Evolutionary conservation across 2,329 filamentous ascomycete species (phyloP).

Genomic region (Ophiostoma pallidulum): DNA sequence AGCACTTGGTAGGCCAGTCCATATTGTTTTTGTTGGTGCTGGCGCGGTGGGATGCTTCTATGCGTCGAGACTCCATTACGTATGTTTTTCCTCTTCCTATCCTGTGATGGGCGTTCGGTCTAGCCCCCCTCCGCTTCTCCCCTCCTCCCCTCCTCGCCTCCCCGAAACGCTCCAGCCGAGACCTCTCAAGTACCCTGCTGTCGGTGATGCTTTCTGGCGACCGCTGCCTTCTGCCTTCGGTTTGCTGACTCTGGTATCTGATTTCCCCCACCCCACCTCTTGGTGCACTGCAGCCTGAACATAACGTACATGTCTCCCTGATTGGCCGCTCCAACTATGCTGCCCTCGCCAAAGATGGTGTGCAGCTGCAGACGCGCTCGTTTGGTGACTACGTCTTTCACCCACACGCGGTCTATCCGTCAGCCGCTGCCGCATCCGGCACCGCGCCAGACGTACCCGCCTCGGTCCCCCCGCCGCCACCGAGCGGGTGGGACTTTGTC

Average conservation of each 20-base stretch:
- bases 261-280: background rate
- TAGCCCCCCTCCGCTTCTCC: background rate
- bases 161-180: no score
- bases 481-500: constrained; percentile 44
- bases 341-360: constrained; percentile 51
- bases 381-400: constrained; percentile 59
- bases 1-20: constrained; percentile 32
- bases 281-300: constrained; percentile 33
- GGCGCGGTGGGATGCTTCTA: constrained; percentile 67
- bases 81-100: background rate
- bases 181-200: no score
- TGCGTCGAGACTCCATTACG: constrained; percentile 55
- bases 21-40: constrained; percentile 59
- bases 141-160: no score
- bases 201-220: no score
- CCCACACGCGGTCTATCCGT: constrained; percentile 53
- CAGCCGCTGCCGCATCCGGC: constrained; percentile 36
- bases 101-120: no score
- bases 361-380: constrained; percentile 53
- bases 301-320: constrained; percentile 53
- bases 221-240: background rate
- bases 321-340: constrained; percentile 67
- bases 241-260: background rate
- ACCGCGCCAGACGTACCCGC: constrained; percentile 7
- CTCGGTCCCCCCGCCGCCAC: constrained; percentile 3